Evolutionary conservation across 768 basidiomycete species (phyloP).

Genomic region (Mycena venus): DNA sequence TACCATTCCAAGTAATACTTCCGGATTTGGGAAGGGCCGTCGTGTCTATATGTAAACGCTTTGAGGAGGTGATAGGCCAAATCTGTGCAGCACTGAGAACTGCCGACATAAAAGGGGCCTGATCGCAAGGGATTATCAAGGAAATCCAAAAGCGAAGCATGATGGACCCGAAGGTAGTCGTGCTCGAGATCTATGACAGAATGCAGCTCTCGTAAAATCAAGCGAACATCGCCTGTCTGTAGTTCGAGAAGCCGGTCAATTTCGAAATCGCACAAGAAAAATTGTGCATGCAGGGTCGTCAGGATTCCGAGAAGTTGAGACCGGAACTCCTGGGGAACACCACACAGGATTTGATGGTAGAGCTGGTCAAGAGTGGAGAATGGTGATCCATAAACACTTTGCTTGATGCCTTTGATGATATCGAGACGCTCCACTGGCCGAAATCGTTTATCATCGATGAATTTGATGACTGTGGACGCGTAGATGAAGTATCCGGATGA

Average conservation of each 20-base stretch:
- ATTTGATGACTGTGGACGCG: conserved; percentile 10
- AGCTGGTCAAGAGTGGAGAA: conserved; percentile 4
- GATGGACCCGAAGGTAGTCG: neutral
- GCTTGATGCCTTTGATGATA: neutral
- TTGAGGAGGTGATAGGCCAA: neutral
- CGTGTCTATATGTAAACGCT: neutral
- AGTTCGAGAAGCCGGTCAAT: conserved; percentile 2
- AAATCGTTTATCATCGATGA: conserved; percentile 14
- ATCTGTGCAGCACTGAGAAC: neutral
- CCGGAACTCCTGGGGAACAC: neutral
- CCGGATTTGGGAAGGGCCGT: neutral
- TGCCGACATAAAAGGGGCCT: neutral
- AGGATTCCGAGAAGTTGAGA: neutral
- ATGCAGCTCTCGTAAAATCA: neutral
- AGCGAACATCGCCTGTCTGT: neutral
- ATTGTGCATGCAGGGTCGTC: neutral
- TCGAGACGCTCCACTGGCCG: conserved; percentile 9
- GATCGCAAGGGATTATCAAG: neutral
- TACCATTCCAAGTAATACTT: neutral
- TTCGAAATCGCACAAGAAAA: neutral
- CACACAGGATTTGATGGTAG: neutral
- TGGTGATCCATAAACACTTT: neutral
- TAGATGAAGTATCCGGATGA: conserved; percentile 45
- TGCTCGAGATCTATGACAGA: neutral
- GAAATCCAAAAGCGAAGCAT: neutral